phyloP scores from a whole-genome alignment of 306 rosid genomes.

The Sphenostylis stenocarpa region DNA sequence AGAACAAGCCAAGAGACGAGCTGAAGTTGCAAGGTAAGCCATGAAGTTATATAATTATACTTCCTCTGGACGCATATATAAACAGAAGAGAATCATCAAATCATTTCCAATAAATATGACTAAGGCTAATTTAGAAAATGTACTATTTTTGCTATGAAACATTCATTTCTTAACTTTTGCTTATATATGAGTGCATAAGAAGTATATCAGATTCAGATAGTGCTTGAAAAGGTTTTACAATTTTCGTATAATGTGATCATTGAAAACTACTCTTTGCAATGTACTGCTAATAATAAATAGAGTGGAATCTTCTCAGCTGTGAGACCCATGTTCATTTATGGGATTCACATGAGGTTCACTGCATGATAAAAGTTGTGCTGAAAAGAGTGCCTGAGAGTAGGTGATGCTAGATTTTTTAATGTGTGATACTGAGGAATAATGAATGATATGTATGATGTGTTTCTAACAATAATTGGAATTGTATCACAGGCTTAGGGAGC shows the following conservation, averaged over 20 bases:
- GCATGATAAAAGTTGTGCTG: background rate
- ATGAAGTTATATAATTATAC: background rate
- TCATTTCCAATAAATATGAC: too few species aligned
- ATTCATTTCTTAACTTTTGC: too few species aligned
- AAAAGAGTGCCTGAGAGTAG: background rate
- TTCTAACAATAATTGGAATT: background rate
- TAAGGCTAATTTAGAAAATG: too few species aligned
- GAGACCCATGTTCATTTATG: background rate
- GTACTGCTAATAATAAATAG: background rate
- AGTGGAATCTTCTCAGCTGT: background rate
- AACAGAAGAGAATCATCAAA: too few species aligned
- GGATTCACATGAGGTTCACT: background rate
- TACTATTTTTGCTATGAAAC: too few species aligned
- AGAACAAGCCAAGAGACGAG: conserved; percentile 86
- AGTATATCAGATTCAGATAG: background rate
- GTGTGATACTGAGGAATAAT: background rate
- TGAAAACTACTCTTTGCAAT: background rate
- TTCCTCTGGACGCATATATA: too few species aligned
- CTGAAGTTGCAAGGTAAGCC: conserved; percentile 87
- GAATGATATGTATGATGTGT: background rate
- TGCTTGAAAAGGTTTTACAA: background rate
- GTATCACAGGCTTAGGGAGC: conserved; percentile 71
- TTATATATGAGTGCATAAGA: too few species aligned
- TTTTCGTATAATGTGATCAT: background rate
- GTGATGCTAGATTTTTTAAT: background rate